Conservation (phyloP, 208 protist genomes). For the Leishmania arabica region DNA sequence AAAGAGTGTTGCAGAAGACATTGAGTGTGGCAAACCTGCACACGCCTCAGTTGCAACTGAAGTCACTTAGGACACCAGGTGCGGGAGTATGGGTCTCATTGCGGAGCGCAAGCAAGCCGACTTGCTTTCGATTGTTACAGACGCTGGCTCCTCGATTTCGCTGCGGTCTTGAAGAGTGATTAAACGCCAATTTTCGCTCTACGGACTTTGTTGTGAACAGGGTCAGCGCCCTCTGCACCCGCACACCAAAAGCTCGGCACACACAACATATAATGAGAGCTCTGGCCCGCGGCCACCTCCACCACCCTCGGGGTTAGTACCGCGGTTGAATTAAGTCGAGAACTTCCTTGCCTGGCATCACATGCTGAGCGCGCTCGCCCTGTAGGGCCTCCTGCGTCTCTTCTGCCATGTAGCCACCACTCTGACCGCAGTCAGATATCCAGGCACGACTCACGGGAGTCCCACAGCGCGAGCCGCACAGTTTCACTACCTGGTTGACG, state of each 20-base stretch:
- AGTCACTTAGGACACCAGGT: neutral
- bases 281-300: neutral
- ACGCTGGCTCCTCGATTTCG: neutral
- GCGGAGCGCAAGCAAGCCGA: neutral
- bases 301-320: conserved; percentile 38
- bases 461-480: conserved; percentile 81
- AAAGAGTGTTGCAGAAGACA: neutral
- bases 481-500: conserved; percentile 55
- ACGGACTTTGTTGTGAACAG: neutral
- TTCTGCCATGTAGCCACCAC: conserved; percentile 69
- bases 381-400: conserved; percentile 53
- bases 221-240: neutral
- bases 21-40: neutral
- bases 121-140: neutral
- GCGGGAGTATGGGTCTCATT: neutral
- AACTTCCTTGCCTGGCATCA: conserved; percentile 78
- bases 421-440: conserved; percentile 89
- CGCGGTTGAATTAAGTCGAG: conserved; percentile 79
- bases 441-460: conserved; percentile 86
- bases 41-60: neutral
- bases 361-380: conserved; percentile 60
- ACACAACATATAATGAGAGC: neutral
- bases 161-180: neutral
- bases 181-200: neutral
- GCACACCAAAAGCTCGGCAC: neutral